Evolutionary conservation across 331 rosid species (phyloP).

Genomic region (Arachis monticola): DNA sequence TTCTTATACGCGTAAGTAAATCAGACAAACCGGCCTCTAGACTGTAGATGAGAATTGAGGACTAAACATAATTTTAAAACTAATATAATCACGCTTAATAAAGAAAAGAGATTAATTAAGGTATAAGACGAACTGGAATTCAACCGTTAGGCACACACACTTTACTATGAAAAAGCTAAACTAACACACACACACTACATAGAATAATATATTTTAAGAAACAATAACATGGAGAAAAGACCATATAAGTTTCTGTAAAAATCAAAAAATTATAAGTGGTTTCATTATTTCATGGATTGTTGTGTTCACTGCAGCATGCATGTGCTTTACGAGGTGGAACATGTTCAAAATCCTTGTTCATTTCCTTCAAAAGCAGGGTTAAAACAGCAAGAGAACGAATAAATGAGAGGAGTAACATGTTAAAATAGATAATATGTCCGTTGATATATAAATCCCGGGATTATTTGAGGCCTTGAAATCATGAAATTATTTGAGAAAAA

Average conservation of each 20-base stretch:
- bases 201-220: neutral
- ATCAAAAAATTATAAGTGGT: neutral
- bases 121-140: slow-evolving; percentile 16
- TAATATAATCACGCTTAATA: neutral
- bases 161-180: slow-evolving; percentile 8
- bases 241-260: too few relatives aligned
- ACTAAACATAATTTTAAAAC: slow-evolving; percentile 6
- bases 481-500: neutral
- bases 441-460: slow-evolving; percentile 6
- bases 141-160: slow-evolving; percentile 38
- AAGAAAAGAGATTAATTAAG: neutral
- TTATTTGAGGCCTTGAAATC: neutral
- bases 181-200: neutral
- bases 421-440: neutral
- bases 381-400: neutral
- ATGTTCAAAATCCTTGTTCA: neutral
- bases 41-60: slow-evolving; percentile 32
- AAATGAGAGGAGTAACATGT: neutral
- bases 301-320: neutral
- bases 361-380: neutral
- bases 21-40: slow-evolving; percentile 12
- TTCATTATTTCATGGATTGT: neutral
- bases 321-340: slow-evolving; percentile 1
- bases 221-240: neutral
- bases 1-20: neutral